Conservation (phyloP, 257 asterid genomes). For the Plectranthus barbatus region DNA sequence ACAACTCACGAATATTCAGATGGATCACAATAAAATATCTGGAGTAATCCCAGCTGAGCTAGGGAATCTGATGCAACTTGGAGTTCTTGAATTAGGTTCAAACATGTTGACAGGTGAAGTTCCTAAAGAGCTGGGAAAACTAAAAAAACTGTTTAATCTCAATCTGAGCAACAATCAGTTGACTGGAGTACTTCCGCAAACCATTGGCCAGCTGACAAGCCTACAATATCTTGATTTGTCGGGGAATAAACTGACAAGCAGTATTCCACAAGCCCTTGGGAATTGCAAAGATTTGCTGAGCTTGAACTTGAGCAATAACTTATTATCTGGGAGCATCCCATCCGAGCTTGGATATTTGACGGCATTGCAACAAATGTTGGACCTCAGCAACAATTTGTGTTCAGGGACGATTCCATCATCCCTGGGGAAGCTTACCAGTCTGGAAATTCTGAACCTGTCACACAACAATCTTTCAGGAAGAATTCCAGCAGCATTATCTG, state of each 20-base stretch:
- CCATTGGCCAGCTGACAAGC: constrained; percentile 29
- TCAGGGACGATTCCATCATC: constrained; percentile 51
- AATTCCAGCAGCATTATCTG: constrained; percentile 48
- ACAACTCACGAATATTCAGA: constrained; percentile 39
- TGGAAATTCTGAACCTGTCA: constrained; percentile 58
- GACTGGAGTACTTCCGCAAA: constrained; percentile 47
- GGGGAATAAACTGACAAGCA: constrained; percentile 38
- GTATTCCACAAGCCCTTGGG: constrained; percentile 37
- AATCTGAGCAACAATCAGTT: constrained; percentile 53
- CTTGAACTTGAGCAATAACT: constrained; percentile 46
- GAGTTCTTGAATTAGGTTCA: constrained; percentile 37
- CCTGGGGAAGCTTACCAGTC: constrained; percentile 36
- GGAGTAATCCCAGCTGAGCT: constrained; percentile 59
- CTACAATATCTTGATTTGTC: constrained; percentile 56
- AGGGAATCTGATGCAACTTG: constrained; percentile 42
- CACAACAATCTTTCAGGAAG: constrained; percentile 52
- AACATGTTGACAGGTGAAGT: constrained; percentile 54
- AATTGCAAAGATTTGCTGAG: constrained; percentile 28
- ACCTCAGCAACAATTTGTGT: constrained; percentile 50
- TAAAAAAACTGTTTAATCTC: constrained; percentile 31
- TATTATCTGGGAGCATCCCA: constrained; percentile 53
- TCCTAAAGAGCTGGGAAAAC: constrained; percentile 45
- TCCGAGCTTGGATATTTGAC: constrained; percentile 44
- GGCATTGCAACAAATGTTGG: constrained; percentile 39
- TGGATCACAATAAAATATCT: constrained; percentile 41